Conservation (phyloP, 306 rosid species). For the Quercus rubra region DNA sequence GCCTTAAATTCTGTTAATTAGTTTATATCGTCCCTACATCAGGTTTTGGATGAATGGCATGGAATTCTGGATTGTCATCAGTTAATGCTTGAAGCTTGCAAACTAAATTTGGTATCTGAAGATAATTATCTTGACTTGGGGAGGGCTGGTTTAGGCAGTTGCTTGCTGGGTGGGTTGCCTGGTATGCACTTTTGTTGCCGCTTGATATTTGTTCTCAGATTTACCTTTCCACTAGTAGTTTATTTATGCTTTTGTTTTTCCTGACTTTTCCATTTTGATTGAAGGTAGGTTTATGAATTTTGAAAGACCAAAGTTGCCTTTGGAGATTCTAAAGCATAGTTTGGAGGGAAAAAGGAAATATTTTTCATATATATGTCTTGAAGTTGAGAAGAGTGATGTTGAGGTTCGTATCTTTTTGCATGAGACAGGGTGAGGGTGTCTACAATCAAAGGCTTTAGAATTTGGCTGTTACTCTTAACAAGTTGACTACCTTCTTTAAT, state of each 20-base stretch:
- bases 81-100: constrained; percentile 91
- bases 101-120: constrained; percentile 66
- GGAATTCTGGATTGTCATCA: constrained; percentile 75
- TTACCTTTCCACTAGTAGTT: constrained; percentile 6
- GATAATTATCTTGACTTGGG: constrained; percentile 85
- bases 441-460: constrained; percentile 99
- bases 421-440: constrained; percentile 90
- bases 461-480: constrained; percentile 92
- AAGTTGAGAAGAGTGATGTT: constrained; percentile 89
- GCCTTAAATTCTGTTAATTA: constrained; percentile 20
- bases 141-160: constrained; percentile 96
- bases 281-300: constrained; percentile 89
- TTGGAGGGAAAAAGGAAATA: constrained; percentile 83
- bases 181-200: constrained; percentile 32
- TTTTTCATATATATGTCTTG: constrained; percentile 79
- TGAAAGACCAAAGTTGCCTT: constrained; percentile 91
- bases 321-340: constrained; percentile 74
- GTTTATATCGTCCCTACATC: constrained; percentile 16
- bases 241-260: constrained; percentile 11
- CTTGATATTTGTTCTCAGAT: constrained; percentile 2
- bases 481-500: constrained; percentile 45
- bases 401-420: constrained; percentile 45
- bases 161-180: constrained; percentile 93
- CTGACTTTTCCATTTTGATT: constrained; percentile 33
- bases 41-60: constrained; percentile 93